Evolutionary conservation across 2,329 filamentous ascomycete genomes (phyloP), one percentile per base, ranked within the genome.

Genomic region (Lasiodiplodia citricola): DNA sequence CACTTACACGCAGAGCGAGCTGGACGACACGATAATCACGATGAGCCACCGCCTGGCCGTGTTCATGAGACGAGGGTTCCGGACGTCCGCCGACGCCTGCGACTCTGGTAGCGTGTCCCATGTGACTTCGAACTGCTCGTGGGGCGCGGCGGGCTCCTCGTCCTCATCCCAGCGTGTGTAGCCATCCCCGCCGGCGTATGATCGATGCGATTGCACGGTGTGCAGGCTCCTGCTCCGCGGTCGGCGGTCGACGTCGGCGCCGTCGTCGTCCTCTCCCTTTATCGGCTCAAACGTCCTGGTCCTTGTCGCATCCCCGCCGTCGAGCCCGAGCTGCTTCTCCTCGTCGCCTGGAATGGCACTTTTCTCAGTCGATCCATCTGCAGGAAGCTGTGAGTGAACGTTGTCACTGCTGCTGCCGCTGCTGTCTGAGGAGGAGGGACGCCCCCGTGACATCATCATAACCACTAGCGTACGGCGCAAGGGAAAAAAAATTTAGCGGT

Each of bases 1-100:
- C 35, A 89, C 92, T 85, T 86, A 94, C 91, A 97, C 94, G 79
- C 92, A 95, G 69, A 96, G 84, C 57, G 92, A 92, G 8, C 91
- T 91, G 67, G 86, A 77, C 11, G 90, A 89, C n/a, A 94, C 86
- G 68, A 97, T 91, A 44, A 89, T 73, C 1, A 94, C 89, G 70
- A 97, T 90, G 37, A 89, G 68, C 95, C 95, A 97, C 76, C 94
- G 94, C 70, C 88, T 87, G n/a, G 80, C 76, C 21, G 79, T 85
- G 18, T 80, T 81, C 82, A 93, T 89, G 77, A 87, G 93, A 69
- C 91, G 88, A 0, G 94, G 94, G 73, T 90, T 92, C 79, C 88
- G 77, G 37, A 54, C 11, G 13, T 31, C 23, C 11, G 31, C 47
- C 35, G 66, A 68, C 13, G 66, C 66, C 21, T 44, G 41, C 0